Evolutionary conservation across 225 moss, liverwort and hornwort genomes (phyloP).

Genomic region (Bryum argenteum): DNA sequence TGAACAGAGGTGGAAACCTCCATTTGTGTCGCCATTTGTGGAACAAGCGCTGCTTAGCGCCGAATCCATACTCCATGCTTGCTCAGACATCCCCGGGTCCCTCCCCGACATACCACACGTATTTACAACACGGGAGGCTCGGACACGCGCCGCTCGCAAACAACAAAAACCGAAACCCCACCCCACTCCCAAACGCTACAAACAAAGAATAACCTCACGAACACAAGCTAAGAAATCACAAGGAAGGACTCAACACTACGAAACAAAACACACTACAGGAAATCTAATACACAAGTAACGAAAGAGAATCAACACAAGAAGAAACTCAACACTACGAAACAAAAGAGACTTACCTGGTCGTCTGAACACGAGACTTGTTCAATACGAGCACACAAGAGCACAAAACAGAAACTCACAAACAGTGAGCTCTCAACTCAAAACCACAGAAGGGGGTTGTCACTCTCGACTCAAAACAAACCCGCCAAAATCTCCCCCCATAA

Average conservation of each 20-base stretch:
- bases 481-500: too few species aligned
- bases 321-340: not conserved
- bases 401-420: conserved; percentile 1
- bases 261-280: not conserved
- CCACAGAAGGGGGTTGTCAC: not conserved
- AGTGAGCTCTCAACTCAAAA: not conserved
- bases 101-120: not conserved
- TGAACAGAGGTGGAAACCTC: not conserved
- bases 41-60: conserved; percentile 20
- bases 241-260: too few species aligned
- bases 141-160: not conserved
- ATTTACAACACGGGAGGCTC: conserved; percentile 16
- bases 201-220: too few species aligned
- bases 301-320: not conserved
- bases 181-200: too few species aligned
- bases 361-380: not conserved
- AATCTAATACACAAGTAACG: not conserved
- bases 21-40: conserved; percentile 31
- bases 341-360: conserved; percentile 1
- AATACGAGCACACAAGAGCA: not conserved
- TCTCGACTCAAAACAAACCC: too few species aligned
- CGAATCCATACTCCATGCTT: conserved; percentile 4
- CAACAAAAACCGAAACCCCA: not conserved
- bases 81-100: not conserved
- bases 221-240: not conserved